Conservation (phyloP, 768 basidiomycete species). For the Pulveroboletus sp. region DNA sequence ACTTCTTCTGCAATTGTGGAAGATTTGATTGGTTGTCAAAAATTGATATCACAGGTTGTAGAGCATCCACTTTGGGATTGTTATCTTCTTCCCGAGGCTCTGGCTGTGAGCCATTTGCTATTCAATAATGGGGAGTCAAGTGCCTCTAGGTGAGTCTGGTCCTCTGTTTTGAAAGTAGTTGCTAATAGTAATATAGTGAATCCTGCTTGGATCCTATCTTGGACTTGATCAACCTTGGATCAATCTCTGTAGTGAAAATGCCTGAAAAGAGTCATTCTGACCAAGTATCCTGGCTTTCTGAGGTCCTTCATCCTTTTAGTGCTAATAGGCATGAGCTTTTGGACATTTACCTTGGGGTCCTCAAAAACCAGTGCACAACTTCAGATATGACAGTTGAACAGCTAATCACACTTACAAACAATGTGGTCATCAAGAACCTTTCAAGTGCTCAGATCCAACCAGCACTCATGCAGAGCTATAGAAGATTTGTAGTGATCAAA, state of each 20-base stretch:
- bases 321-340: slow-evolving; percentile 38
- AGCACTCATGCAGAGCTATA: slow-evolving; percentile 55
- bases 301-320: slow-evolving; percentile 14
- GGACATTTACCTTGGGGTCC: slow-evolving; percentile 34
- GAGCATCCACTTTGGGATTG: slow-evolving; percentile 68
- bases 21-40: slow-evolving; percentile 46
- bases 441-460: slow-evolving; percentile 58
- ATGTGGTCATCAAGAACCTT: slow-evolving; percentile 49
- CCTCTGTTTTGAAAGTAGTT: background rate
- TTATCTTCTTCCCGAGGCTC: slow-evolving; percentile 61
- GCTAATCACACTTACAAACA: slow-evolving; percentile 39
- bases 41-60: slow-evolving; percentile 48
- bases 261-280: slow-evolving; percentile 38
- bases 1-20: slow-evolving; percentile 58
- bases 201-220: slow-evolving; percentile 21
- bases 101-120: slow-evolving; percentile 43
- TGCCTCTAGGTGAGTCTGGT: slow-evolving; percentile 10
- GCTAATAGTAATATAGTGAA: slow-evolving; percentile 3
- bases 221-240: slow-evolving; percentile 47
- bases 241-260: slow-evolving; percentile 49
- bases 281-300: slow-evolving; percentile 25
- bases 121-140: background rate
- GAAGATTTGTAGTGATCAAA: slow-evolving; percentile 64
- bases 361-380: slow-evolving; percentile 26
- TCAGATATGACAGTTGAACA: slow-evolving; percentile 33